Evolutionary conservation across 2,329 filamentous ascomycete genomes (phyloP).

Genomic region (Teratosphaeria epicoccoides): DNA sequence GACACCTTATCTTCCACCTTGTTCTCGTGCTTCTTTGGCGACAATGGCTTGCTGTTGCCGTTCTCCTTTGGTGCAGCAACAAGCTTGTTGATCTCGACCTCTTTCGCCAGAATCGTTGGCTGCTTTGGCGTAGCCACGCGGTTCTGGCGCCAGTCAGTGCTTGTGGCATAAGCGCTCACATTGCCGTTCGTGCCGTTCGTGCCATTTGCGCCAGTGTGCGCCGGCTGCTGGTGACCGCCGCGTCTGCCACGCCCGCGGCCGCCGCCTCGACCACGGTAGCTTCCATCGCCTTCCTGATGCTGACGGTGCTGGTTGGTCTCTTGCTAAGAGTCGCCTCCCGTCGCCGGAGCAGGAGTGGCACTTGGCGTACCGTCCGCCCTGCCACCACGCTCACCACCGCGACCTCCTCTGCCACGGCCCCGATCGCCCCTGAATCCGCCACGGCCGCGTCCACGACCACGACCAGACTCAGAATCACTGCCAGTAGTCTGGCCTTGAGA

Average conservation of each 20-base stretch:
- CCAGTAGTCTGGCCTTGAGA: slow-evolving; percentile 25
- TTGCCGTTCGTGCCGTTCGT: neutral
- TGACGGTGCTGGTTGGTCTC: slow-evolving; percentile 1
- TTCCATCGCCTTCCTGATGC: neutral
- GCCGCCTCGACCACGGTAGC: neutral
- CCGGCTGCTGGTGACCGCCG: neutral
- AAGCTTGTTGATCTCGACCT: neutral
- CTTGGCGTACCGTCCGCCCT: slow-evolving; percentile 14
- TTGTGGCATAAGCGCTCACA: neutral
- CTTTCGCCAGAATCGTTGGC: neutral
- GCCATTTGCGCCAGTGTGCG: neutral
- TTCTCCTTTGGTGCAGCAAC: neutral
- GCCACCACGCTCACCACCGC: slow-evolving; percentile 24
- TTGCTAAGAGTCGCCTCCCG: slow-evolving; percentile 22
- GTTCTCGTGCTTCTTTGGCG: neutral
- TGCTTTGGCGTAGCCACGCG: neutral
- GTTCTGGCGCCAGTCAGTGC: neutral
- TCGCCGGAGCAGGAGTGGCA: slow-evolving; percentile 11
- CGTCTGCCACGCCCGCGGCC: neutral
- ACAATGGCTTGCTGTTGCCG: neutral
- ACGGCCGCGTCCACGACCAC: slow-evolving; percentile 37
- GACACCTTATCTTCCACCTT: neutral
- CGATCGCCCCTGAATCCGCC: slow-evolving; percentile 45
- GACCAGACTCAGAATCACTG: slow-evolving; percentile 62
- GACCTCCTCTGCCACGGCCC: slow-evolving; percentile 37